These are phyloP conservation scores for Pythium aristosporum DNA, from an alignment of 352 stramenopile species.

Conservation along the genomic window DNA sequence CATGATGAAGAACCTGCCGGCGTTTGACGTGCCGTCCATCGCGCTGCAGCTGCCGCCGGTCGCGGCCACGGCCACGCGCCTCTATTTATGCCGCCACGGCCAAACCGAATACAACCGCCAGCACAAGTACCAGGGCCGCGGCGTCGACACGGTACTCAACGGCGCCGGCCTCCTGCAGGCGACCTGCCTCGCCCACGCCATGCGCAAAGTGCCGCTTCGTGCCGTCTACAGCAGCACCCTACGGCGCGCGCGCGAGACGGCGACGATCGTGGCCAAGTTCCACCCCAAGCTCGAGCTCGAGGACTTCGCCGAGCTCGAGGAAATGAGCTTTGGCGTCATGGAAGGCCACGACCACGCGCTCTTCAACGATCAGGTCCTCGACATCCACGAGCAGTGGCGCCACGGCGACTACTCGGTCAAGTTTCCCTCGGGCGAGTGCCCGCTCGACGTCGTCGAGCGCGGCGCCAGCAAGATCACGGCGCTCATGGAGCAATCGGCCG, in stretches of 20 bases:
- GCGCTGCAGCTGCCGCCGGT: constrained; percentile 60
- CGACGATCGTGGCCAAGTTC: constrained; percentile 43
- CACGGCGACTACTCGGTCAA: constrained; percentile 44
- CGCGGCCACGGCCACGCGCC: constrained; percentile 43
- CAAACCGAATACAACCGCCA: constrained; percentile 78
- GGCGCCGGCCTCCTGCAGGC: constrained; percentile 56
- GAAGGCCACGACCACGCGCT: constrained; percentile 58
- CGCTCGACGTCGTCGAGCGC: constrained; percentile 62
- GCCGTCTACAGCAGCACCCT: constrained; percentile 71
- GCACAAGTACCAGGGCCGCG: constrained; percentile 74
- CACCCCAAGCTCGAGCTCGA: constrained; percentile 59
- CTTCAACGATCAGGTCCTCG: constrained; percentile 52
- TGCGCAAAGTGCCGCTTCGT: constrained; percentile 64
- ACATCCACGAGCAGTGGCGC: constrained; percentile 65
- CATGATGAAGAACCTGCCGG: constrained; percentile 17
- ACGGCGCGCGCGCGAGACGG: constrained; percentile 54
- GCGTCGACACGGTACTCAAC: constrained; percentile 76
- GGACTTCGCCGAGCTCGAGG: constrained; percentile 66
- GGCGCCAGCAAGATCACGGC: constrained; percentile 66
- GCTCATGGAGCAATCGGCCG: constrained; percentile 35
- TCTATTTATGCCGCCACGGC: constrained; percentile 79
- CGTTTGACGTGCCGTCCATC: constrained; percentile 29
- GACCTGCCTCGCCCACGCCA: constrained; percentile 51
- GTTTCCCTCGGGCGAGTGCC: constrained; percentile 70
- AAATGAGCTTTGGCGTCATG: constrained; percentile 83